Conservation (phyloP, 2,329 filamentous ascomycete species). For the Cylindrodendrum hubeiense region DNA sequence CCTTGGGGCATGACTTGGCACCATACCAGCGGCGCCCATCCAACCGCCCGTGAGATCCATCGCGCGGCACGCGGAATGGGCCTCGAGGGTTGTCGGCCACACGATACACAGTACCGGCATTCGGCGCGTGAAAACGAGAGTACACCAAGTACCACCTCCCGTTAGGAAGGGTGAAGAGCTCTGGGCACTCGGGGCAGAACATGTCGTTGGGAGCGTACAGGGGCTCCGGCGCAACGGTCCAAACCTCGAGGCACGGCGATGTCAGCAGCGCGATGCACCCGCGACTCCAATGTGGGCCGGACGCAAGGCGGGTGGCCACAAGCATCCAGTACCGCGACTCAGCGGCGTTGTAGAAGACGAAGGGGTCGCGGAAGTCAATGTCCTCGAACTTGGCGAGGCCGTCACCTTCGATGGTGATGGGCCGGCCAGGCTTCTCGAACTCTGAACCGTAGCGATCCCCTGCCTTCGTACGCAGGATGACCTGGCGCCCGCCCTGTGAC, state of each 20-base stretch:
- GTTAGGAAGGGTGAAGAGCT: constrained; percentile 50
- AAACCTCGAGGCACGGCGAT: constrained; percentile 47
- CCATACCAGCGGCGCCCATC: constrained; percentile 54
- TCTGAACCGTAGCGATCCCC: constrained; percentile 42
- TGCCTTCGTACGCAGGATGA: constrained; percentile 46
- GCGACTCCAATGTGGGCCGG: constrained; percentile 50
- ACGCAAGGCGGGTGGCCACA: constrained; percentile 48
- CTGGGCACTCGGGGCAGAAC: constrained; percentile 53
- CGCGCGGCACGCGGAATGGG: constrained; percentile 50
- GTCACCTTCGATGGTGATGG: constrained; percentile 38
- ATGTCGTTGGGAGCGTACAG: constrained; percentile 51
- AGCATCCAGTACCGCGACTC: constrained; percentile 53
- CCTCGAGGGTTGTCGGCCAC: constrained; percentile 50
- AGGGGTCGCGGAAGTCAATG: constrained; percentile 53
- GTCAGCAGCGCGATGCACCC: constrained; percentile 53
- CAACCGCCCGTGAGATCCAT: constrained; percentile 49
- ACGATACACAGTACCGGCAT: constrained; percentile 52
- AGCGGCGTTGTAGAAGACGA: constrained; percentile 48
- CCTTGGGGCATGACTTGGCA: constrained; percentile 50
- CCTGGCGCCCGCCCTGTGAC: constrained; percentile 46
- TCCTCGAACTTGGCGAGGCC: constrained; percentile 45
- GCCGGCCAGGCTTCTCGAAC: constrained; percentile 41
- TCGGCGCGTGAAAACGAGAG: constrained; percentile 50
- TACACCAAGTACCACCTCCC: constrained; percentile 53
- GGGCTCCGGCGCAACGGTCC: constrained; percentile 47